Percentiles rank a stretch among this genome's conserved stretches.
Conservation (phyloP, 2,329 filamentous ascomycete genomes). For the Aspergillus sp. region DNA sequence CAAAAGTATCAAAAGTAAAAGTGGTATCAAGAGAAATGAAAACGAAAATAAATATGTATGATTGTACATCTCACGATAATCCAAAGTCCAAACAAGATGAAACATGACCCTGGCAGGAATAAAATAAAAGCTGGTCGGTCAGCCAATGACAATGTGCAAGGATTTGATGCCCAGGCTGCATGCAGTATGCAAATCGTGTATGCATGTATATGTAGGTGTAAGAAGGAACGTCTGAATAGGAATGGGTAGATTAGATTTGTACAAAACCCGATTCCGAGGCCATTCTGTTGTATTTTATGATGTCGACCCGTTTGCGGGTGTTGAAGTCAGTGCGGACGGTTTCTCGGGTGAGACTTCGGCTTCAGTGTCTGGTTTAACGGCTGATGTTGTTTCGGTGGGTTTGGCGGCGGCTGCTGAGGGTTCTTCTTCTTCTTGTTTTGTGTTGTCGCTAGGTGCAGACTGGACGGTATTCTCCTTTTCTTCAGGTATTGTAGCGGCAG, state of each 20-base stretch:
- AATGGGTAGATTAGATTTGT: background rate
- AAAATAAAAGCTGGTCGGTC: background rate
- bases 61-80: background rate
- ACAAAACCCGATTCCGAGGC: background rate
- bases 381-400: background rate
- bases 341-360: background rate
- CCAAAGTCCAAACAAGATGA: background rate
- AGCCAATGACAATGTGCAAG: no score
- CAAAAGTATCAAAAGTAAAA: background rate
- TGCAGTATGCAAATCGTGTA: background rate
- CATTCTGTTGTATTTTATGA: background rate
- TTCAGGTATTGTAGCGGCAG: background rate
- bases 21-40: constrained; percentile 1
- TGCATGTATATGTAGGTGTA: background rate
- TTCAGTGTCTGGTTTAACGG: background rate
- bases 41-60: background rate
- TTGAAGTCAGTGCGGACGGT: background rate
- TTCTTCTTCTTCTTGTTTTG: background rate
- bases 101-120: background rate
- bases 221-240: background rate
- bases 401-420: background rate
- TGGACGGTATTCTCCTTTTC: background rate
- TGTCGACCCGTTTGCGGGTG: background rate
- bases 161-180: background rate
- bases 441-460: background rate